phyloP scores from a whole-genome alignment of 2,329 filamentous ascomycete species.

The Phaeosphaeria sp. region DNA sequence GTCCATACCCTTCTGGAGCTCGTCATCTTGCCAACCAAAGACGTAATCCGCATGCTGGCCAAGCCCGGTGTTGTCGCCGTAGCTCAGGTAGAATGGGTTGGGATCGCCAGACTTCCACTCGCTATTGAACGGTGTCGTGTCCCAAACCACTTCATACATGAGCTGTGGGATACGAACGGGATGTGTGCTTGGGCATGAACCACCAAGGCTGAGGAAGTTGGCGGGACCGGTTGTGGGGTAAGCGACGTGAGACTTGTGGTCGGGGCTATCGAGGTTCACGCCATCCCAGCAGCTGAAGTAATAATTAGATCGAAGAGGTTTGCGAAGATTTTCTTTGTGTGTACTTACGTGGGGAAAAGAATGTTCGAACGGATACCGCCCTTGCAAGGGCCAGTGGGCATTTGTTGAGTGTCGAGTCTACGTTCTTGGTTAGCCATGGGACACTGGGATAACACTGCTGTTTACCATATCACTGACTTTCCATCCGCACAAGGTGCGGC shows the following conservation, averaged over 20 bases:
- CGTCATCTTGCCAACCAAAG: slow-evolving; percentile 34
- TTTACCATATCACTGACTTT: not conserved
- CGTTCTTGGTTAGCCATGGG: not conserved
- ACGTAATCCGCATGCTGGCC: slow-evolving; percentile 37
- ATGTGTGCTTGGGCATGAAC: slow-evolving; percentile 51
- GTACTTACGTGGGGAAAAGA: slow-evolving; percentile 51
- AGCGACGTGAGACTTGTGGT: slow-evolving; percentile 63
- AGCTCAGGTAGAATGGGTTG: slow-evolving; percentile 32
- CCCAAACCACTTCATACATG: slow-evolving; percentile 57
- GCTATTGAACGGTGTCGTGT: slow-evolving; percentile 45
- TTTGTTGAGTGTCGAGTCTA: not conserved
- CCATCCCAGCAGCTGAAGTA: slow-evolving; percentile 55
- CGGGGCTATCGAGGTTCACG: slow-evolving; percentile 56
- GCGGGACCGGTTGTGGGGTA: slow-evolving; percentile 44
- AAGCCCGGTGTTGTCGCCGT: slow-evolving; percentile 32
- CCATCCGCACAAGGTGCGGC: slow-evolving; percentile 26
- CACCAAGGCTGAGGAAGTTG: slow-evolving; percentile 32
- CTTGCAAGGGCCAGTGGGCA: slow-evolving; percentile 48
- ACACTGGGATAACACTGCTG: no score
- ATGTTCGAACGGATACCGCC: slow-evolving; percentile 55
- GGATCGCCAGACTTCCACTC: slow-evolving; percentile 33
- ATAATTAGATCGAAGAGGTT: not conserved
- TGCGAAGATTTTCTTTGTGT: not conserved
- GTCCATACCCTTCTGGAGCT: slow-evolving; percentile 35
- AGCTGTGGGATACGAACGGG: slow-evolving; percentile 56